Evolutionary conservation across 2,329 filamentous ascomycete genomes (phyloP).

Genomic region (Claviceps purpurea): DNA sequence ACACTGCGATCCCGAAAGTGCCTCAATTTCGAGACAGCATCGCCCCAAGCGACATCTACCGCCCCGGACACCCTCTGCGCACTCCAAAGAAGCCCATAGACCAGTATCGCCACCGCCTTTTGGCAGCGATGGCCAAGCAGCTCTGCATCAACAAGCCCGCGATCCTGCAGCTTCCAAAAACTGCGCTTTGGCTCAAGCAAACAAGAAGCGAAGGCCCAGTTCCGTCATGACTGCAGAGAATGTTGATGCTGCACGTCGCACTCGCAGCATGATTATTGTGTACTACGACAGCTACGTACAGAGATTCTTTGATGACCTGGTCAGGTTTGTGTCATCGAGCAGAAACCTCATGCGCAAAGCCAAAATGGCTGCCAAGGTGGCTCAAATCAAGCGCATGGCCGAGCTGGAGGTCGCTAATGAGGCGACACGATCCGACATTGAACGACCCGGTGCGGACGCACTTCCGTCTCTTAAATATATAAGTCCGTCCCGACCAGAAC

Average conservation of each 20-base stretch:
- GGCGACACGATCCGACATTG: conserved; percentile 26
- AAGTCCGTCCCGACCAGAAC: conserved; percentile 22
- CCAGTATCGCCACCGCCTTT: conserved; percentile 16
- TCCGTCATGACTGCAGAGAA: conserved; percentile 39
- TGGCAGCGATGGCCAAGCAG: conserved; percentile 7
- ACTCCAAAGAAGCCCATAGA: conserved; percentile 6
- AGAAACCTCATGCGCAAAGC: conserved; percentile 78
- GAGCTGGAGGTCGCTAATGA: conserved; percentile 44
- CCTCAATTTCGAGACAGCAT: not conserved
- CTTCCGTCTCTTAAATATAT: conserved; percentile 28
- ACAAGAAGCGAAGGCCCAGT: conserved; percentile 36
- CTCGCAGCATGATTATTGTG: conserved; percentile 68
- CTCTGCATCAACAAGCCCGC: conserved; percentile 24
- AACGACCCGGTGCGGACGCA: conserved; percentile 15
- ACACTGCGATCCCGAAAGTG: conserved; percentile 10
- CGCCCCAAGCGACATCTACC: conserved; percentile 3
- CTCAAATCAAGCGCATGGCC: conserved; percentile 46
- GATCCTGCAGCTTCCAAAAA: conserved; percentile 33
- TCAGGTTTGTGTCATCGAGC: conserved; percentile 66
- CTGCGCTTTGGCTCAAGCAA: conserved; percentile 32
- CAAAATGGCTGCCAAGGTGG: conserved; percentile 68
- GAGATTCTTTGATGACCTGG: conserved; percentile 66
- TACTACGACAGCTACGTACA: conserved; percentile 87
- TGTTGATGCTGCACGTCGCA: conserved; percentile 45
- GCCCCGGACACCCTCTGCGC: conserved; percentile 11